Percentiles rank a stretch among this genome's conserved stretches.
Evolutionary conservation across 148 eudicot genomes (phyloP).

Genomic region (Camellia sinensis): DNA sequence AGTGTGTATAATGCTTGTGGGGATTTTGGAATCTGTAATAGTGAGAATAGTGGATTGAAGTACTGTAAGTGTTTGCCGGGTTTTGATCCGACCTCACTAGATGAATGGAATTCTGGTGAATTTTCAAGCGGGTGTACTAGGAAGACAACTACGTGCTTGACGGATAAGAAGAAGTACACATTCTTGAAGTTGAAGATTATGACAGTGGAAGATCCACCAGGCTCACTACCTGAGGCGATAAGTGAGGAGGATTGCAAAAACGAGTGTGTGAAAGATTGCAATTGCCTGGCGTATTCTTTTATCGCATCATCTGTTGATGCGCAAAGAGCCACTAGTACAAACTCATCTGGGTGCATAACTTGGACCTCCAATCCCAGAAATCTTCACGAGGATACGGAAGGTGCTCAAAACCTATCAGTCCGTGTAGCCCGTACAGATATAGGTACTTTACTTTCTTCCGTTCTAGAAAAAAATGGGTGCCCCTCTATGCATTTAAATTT

Average conservation of each 20-base stretch:
- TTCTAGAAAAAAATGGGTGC: too few species aligned
- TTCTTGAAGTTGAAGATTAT: slow-evolving; percentile 2
- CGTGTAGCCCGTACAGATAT: slow-evolving; percentile 19
- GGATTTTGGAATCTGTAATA: slow-evolving; percentile 8
- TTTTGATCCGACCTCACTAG: background rate
- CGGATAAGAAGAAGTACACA: background rate
- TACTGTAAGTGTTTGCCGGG: slow-evolving; percentile 23
- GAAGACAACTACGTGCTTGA: background rate
- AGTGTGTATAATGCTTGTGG: slow-evolving; percentile 20
- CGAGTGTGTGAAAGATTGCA: slow-evolving; percentile 12
- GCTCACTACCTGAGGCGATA: background rate
- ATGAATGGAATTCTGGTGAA: slow-evolving; percentile 2
- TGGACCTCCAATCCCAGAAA: slow-evolving; percentile 14
- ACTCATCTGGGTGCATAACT: background rate
- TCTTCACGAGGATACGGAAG: slow-evolving; percentile 26
- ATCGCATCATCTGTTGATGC: background rate
- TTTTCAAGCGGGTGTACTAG: slow-evolving; percentile 18
- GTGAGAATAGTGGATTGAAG: too few species aligned
- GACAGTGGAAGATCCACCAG: background rate
- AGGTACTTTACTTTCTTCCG: slow-evolving; percentile 7
- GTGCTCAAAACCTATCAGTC: slow-evolving; percentile 6
- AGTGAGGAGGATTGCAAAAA: background rate
- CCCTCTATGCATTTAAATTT: too few species aligned
- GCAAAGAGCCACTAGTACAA: too few species aligned
- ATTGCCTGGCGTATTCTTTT: slow-evolving; percentile 32